Base-by-base conservation (phyloP, 2,329 filamentous ascomycete genomes). In the Acarospora socialis region DNA sequence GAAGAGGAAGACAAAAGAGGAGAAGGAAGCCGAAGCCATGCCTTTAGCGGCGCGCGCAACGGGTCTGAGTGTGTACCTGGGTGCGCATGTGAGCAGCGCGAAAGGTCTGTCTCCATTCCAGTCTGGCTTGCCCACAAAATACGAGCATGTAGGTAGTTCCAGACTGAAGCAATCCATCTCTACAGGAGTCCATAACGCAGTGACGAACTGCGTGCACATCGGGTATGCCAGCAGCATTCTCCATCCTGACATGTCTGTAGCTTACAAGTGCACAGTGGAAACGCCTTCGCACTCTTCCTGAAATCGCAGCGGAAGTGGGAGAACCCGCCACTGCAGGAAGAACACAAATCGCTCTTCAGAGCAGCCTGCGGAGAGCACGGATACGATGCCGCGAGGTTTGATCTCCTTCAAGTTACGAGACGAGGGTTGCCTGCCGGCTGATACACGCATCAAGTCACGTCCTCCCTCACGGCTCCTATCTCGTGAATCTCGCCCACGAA, bases 301-400 rank as follows among this genome's bases (percentile, higher is more conserved):
- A 95, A 95, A 53, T 92, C 82, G 0, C 90, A 98, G 55, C 76
- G 86, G 34, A 95, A 93, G 61, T 98, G 90, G 90, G 67, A 71
- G 17, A 92, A 79, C 47, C 82, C 86, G 6, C 70, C 81, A 1
- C 65, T 98, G 4, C 66, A 77, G 16, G 56, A 72, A 22, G 73
- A 79, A 16, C 70, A 77, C 32, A 66, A 70, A 30, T 65, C 73
- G 24, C 66, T 73, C 22, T 98, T 95, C 58, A 69, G 69, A 34
- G 64, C 66, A 25, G 60, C 73, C 19, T 81, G 82, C 49, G 63
- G 70, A 30, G 60, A 75, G 30, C 73, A 87, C 51, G 60, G 61
- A 30, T 93, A 87, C 54, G 73, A 81, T 47, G 69, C 74, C 5
- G 65, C 64, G 35, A 70, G 72, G 50, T 64, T 45, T 34, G 48